These are phyloP conservation scores for Trichoderma cornu-damae DNA, from an alignment of 2,329 filamentous ascomycete species.

Conservation along the genomic window DNA sequence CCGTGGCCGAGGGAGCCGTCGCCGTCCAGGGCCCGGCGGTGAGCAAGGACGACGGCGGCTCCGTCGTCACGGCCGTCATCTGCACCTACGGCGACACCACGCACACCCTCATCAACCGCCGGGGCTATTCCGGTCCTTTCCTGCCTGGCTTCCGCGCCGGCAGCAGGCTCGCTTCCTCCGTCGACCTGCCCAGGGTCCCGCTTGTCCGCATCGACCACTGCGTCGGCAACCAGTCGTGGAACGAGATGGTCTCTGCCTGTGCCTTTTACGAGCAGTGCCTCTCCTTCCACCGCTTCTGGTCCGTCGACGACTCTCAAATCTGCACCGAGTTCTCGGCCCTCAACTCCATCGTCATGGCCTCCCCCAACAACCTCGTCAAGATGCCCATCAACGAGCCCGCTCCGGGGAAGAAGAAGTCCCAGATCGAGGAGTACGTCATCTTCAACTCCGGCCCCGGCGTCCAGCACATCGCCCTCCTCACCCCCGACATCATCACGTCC, in stretches of 20 bases:
- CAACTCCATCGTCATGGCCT: constrained; percentile 85
- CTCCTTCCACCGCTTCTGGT: constrained; percentile 96
- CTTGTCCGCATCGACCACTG: constrained; percentile 87
- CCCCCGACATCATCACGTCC: constrained; percentile 68
- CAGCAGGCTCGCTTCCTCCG: constrained; percentile 34
- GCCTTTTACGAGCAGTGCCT: constrained; percentile 80
- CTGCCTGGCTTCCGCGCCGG: constrained; percentile 72
- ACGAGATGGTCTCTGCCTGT: constrained; percentile 68
- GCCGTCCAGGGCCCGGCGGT: constrained; percentile 57
- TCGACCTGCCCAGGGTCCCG: constrained; percentile 55
- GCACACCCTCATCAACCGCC: constrained; percentile 78
- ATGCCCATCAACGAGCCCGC: constrained; percentile 99
- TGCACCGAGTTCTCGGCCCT: constrained; percentile 88
- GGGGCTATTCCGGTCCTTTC: constrained; percentile 67
- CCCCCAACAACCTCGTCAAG: constrained; percentile 79
- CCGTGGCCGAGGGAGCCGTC: constrained; percentile 59
- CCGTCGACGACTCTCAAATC: constrained; percentile 88
- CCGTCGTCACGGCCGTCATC: constrained; percentile 71
- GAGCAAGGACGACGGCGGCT: constrained; percentile 54
- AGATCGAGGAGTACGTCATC: constrained; percentile 89
- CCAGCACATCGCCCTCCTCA: constrained; percentile 88
- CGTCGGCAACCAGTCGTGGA: constrained; percentile 95
- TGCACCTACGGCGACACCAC: constrained; percentile 93
- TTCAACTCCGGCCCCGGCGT: constrained; percentile 89
- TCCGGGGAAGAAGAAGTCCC: constrained; percentile 79